Conservation (phyloP, 257 asterid species). For the Voacanga thouarsii region DNA sequence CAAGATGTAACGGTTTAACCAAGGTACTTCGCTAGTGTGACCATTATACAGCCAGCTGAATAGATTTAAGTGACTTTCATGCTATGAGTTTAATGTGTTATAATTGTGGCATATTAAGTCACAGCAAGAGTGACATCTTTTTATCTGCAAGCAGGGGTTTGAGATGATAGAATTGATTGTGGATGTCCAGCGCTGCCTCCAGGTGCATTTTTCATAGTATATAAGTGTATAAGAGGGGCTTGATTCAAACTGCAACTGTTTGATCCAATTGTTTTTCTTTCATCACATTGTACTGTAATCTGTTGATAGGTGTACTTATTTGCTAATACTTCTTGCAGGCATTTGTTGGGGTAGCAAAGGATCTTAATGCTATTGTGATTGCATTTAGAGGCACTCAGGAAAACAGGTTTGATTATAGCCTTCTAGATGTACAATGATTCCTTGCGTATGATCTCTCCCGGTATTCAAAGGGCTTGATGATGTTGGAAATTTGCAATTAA, state of each 20-base stretch:
- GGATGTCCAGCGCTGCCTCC: constrained; percentile 82
- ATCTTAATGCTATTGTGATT: constrained; percentile 77
- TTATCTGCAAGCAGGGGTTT: constrained; percentile 64
- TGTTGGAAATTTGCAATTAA: background rate
- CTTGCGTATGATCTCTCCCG: background rate
- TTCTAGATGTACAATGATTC: background rate
- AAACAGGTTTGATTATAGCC: constrained; percentile 45
- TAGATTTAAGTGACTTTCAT: constrained; percentile 1
- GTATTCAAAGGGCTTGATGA: background rate
- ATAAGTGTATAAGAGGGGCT: background rate
- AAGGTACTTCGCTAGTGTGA: constrained; percentile 42
- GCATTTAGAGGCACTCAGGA: constrained; percentile 98
- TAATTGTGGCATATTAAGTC: constrained; percentile 11
- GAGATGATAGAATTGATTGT: constrained; percentile 85
- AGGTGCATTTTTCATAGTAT: constrained; percentile 39
- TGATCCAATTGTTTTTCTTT: constrained; percentile 3
- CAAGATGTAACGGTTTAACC: constrained; percentile 79
- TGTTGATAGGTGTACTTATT: constrained; percentile 14
- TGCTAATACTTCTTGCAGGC: constrained; percentile 47
- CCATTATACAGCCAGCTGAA: constrained; percentile 2
- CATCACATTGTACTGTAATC: background rate
- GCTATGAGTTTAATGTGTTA: constrained; percentile 6
- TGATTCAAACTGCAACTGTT: background rate
- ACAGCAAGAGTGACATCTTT: constrained; percentile 17
- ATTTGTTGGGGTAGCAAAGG: constrained; percentile 81